These are phyloP conservation scores for Colletotrichum horii DNA, from an alignment of 2,329 filamentous ascomycete genomes.

Conservation along the genomic window DNA sequence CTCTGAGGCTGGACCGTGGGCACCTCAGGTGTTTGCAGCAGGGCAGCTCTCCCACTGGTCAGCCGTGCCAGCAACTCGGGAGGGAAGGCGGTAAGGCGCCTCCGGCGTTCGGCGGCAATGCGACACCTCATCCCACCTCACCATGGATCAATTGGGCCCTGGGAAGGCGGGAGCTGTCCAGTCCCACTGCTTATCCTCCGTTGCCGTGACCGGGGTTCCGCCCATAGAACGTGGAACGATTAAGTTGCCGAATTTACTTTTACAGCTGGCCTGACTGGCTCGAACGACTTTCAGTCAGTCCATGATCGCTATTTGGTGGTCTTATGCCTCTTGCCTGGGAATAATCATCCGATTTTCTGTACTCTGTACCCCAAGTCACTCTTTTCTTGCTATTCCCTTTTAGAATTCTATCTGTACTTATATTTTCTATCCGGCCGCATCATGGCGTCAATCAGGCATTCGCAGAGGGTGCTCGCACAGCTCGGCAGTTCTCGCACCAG, in stretches of 20 bases:
- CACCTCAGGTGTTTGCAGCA: background rate
- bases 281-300: constrained; percentile 18
- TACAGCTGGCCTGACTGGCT: constrained; percentile 22
- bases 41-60: background rate
- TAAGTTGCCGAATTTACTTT: constrained; percentile 15
- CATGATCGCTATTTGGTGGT: constrained; percentile 14
- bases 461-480: constrained; percentile 19
- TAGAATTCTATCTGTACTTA: constrained; percentile 3
- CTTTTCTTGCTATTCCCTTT: background rate
- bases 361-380: constrained; percentile 4
- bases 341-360: constrained; percentile 17
- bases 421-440: background rate
- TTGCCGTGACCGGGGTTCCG: background rate
- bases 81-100: background rate
- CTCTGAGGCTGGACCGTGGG: background rate
- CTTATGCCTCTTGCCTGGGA: constrained; percentile 10
- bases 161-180: background rate
- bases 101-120: constrained; percentile 17
- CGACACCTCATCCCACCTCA: constrained; percentile 4
- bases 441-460: constrained; percentile 6
- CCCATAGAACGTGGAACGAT: constrained; percentile 21
- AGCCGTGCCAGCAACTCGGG: background rate
- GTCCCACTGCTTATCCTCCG: background rate
- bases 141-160: background rate
- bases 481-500: constrained; percentile 1